Evolutionary conservation across 2,329 filamentous ascomycete genomes (phyloP).

Genomic region (Neurospora crassa): DNA sequence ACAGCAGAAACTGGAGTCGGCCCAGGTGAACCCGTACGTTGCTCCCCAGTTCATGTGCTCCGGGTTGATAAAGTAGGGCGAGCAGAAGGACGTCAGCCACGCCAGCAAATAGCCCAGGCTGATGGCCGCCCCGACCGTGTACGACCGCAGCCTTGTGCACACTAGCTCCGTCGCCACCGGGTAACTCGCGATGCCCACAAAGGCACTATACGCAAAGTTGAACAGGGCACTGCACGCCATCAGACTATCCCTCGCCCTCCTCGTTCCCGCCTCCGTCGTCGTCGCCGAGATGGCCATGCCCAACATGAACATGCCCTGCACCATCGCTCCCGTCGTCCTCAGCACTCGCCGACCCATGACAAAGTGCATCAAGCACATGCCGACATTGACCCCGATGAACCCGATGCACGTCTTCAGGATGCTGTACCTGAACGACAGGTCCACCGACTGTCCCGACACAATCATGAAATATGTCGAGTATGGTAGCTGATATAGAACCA

Average conservation of each 20-base stretch:
- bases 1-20: slow-evolving; percentile 21
- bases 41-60: slow-evolving; percentile 23
- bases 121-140: slow-evolving; percentile 40
- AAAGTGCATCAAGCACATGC: slow-evolving; percentile 38
- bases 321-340: slow-evolving; percentile 34
- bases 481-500: slow-evolving; percentile 44
- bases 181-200: slow-evolving; percentile 31
- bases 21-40: slow-evolving; percentile 35
- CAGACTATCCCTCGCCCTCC: slow-evolving; percentile 22
- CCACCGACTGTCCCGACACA: slow-evolving; percentile 29
- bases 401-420: slow-evolving; percentile 41
- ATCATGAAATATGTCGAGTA: slow-evolving; percentile 38
- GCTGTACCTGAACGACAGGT: slow-evolving; percentile 37
- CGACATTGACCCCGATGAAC: slow-evolving; percentile 37
- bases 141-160: slow-evolving; percentile 33
- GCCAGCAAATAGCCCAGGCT: slow-evolving; percentile 37
- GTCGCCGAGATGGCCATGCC: slow-evolving; percentile 30
- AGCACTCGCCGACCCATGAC: slow-evolving; percentile 36
- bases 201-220: slow-evolving; percentile 27
- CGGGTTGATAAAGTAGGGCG: slow-evolving; percentile 38
- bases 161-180: slow-evolving; percentile 33
- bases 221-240: slow-evolving; percentile 27
- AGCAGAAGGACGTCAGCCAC: slow-evolving; percentile 35
- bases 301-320: slow-evolving; percentile 35
- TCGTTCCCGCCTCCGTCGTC: slow-evolving; percentile 17